Evolutionary conservation across 805 yeast species (phyloP).

Genomic region (Barnettozyma pratensis): DNA sequence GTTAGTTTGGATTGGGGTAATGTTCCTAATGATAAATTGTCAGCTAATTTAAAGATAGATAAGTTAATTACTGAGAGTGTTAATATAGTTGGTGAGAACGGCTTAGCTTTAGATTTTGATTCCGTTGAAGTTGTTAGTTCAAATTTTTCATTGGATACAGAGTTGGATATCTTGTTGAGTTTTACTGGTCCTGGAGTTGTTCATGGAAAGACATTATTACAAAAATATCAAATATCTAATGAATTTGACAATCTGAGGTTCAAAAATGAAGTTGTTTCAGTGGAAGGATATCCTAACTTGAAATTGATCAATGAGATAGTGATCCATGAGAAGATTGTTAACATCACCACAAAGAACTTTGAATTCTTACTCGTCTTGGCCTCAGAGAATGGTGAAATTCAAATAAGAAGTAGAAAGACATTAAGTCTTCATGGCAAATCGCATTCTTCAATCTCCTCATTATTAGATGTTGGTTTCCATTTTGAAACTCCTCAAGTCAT

Average conservation of each 20-base stretch:
- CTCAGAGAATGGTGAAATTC: conserved; percentile 41
- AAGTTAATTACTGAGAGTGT: conserved; percentile 27
- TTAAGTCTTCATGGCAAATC: conserved; percentile 21
- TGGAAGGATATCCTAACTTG: conserved; percentile 18
- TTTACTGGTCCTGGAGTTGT: conserved; percentile 27
- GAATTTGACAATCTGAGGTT: conserved; percentile 20
- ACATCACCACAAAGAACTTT: conserved; percentile 30
- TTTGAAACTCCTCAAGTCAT: conserved; percentile 33
- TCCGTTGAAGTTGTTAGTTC: conserved; percentile 44
- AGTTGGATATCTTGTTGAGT: conserved; percentile 41
- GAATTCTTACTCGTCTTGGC: conserved; percentile 37
- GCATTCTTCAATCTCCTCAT: conserved; percentile 33
- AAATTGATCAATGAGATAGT: conserved; percentile 18
- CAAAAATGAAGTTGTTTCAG: conserved; percentile 14
- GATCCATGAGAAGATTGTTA: conserved; percentile 23
- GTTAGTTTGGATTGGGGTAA: conserved; percentile 52
- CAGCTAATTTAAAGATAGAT: conserved; percentile 36
- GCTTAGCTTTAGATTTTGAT: conserved; percentile 26
- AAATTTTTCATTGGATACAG: conserved; percentile 34
- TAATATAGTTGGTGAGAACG: conserved; percentile 23
- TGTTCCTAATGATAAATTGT: conserved; percentile 31
- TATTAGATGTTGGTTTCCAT: conserved; percentile 51
- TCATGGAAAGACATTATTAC: conserved; percentile 17
- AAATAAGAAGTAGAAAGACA: conserved; percentile 36
- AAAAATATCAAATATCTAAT: conserved; percentile 21